These are phyloP conservation scores for Linum usitatissimum DNA, from an alignment of 345 rosid genomes.

Conservation along the genomic window DNA sequence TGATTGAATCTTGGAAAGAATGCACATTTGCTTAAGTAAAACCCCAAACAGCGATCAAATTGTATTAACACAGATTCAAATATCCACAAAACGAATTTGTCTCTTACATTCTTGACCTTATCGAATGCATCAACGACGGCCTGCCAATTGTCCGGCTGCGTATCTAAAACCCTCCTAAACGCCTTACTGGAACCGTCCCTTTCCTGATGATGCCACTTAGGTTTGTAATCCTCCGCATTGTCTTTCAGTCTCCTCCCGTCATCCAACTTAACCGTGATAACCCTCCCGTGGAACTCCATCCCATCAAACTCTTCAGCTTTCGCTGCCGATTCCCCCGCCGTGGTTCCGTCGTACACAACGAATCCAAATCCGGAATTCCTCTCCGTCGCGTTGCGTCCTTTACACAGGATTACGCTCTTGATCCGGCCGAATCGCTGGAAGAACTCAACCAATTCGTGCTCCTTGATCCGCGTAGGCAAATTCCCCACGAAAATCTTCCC, in stretches of 20 bases:
- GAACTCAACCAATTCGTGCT: slow-evolving; percentile 51
- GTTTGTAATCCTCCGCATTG: slow-evolving; percentile 29
- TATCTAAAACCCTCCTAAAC: slow-evolving; percentile 47
- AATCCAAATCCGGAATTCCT: slow-evolving; percentile 88
- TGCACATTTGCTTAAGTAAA: no score
- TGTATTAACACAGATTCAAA: no score
- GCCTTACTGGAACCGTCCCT: slow-evolving; percentile 53
- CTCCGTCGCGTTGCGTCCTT: slow-evolving; percentile 49
- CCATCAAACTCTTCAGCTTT: slow-evolving; percentile 91
- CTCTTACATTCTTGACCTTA: slow-evolving; percentile 60
- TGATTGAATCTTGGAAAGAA: not conserved
- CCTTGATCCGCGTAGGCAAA: slow-evolving; percentile 75
- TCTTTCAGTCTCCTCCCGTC: slow-evolving; percentile 68
- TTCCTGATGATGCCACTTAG: slow-evolving; percentile 50
- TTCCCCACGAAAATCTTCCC: slow-evolving; percentile 90
- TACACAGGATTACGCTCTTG: slow-evolving; percentile 48
- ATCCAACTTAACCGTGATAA: slow-evolving; percentile 79
- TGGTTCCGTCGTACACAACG: slow-evolving; percentile 42
- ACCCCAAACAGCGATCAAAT: no score
- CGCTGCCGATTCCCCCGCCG: slow-evolving; percentile 49
- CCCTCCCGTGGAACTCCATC: slow-evolving; percentile 79
- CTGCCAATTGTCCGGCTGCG: slow-evolving; percentile 85
- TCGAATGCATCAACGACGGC: slow-evolving; percentile 75
- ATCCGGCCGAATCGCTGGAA: slow-evolving; percentile 88
- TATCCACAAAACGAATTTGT: not conserved